A percentile compares a stretch with the other conserved stretches of the same genome.
Evolutionary conservation across 139 green algal genomes (phyloP).

Genomic region (Zygnema circumcarinatum): DNA sequence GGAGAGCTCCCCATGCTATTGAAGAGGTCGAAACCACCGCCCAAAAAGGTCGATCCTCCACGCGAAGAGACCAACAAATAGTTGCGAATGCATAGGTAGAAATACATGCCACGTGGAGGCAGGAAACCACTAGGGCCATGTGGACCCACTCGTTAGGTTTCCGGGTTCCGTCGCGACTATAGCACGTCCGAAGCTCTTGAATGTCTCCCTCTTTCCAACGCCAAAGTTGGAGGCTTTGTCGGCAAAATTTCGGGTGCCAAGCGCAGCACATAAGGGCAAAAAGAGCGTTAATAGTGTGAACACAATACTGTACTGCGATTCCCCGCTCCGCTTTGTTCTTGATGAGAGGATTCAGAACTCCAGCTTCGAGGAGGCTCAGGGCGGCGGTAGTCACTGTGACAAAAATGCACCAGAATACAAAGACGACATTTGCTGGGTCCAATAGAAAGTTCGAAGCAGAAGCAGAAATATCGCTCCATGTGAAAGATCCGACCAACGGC

Average conservation of each 20-base stretch:
- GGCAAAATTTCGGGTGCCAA: slow-evolving; percentile 12
- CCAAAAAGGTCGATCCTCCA: background rate
- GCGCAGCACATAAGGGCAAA: slow-evolving; percentile 27
- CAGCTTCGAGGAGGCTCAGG: background rate
- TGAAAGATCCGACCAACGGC: background rate
- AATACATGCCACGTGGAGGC: slow-evolving; percentile 39
- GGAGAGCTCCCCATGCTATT: background rate
- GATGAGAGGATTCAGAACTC: background rate
- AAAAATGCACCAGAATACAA: background rate
- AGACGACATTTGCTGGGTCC: background rate
- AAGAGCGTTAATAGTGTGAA: slow-evolving; percentile 36
- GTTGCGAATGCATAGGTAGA: slow-evolving; percentile 27
- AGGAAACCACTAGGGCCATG: slow-evolving; percentile 33
- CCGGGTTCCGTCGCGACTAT: slow-evolving; percentile 10
- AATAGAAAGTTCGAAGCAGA: background rate
- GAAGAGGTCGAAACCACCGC: background rate
- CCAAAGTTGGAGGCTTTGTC: background rate
- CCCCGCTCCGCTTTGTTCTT: background rate
- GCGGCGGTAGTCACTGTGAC: background rate
- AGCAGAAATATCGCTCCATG: background rate
- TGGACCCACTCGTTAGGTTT: slow-evolving; percentile 50
- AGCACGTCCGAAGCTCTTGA: slow-evolving; percentile 4
- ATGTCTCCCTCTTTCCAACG: slow-evolving; percentile 26
- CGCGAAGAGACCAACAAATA: slow-evolving; percentile 10
- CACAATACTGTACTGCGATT: background rate